phyloP scores from a whole-genome alignment of 768 basidiomycete species.

The Harrya chromipes region DNA sequence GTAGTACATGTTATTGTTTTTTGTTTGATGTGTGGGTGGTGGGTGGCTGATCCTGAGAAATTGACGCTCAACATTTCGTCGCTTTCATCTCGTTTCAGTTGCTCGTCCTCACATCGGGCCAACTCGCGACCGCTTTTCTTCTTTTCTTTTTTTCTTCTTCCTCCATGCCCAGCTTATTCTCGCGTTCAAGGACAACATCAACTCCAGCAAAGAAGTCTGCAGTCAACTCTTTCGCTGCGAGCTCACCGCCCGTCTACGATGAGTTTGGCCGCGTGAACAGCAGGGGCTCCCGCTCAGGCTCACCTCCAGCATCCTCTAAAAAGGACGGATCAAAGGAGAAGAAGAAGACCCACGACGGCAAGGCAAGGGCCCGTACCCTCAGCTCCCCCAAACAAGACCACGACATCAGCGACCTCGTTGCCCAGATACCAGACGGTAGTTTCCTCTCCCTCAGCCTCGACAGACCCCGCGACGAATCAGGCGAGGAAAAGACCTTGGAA shows the following conservation, averaged over 20 bases:
- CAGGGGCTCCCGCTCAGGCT: constrained; percentile 37
- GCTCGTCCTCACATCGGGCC: constrained; percentile 15
- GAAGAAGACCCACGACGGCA: constrained; percentile 40
- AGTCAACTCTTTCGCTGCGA: constrained; percentile 4
- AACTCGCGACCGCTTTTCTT: constrained; percentile 4
- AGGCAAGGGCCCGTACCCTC: constrained; percentile 39
- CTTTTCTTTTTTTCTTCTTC: constrained; percentile 1
- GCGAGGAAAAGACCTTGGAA: constrained; percentile 38
- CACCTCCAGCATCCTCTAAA: constrained; percentile 32
- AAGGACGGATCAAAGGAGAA: constrained; percentile 47
- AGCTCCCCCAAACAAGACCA: constrained; percentile 37
- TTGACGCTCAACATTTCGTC: neutral
- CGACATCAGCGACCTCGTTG: constrained; percentile 33
- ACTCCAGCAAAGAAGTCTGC: constrained; percentile 45
- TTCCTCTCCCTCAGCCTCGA: constrained; percentile 55
- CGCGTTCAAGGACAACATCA: constrained; percentile 63
- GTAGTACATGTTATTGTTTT: too few relatives aligned
- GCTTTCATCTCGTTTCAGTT: constrained; percentile 13
- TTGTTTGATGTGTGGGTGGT: too few relatives aligned
- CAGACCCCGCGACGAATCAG: constrained; percentile 38
- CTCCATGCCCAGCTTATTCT: constrained; percentile 74
- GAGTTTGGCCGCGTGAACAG: constrained; percentile 64
- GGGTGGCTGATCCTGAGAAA: constrained; percentile 28
- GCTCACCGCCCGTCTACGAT: constrained; percentile 38
- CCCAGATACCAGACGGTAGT: constrained; percentile 46